Base-by-base conservation (phyloP, 768 basidiomycete species). In the Boletus sensibilis region DNA sequence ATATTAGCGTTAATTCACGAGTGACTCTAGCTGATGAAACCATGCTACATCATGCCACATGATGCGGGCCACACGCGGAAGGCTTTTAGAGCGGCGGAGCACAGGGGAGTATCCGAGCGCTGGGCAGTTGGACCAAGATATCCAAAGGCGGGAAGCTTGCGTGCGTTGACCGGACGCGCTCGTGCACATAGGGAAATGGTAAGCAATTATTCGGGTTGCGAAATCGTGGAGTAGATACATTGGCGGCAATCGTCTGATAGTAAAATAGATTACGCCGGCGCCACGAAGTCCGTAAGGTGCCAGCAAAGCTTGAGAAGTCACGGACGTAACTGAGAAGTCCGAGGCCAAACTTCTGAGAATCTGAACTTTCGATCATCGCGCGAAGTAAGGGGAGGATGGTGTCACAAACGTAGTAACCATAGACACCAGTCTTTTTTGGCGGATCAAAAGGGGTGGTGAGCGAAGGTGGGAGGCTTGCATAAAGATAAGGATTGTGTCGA, bases 301-400 rank as follows among this genome's bases (percentile, higher is more conserved):
- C 55, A 54, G 60, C 50, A 55, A 58, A 58, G 50, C 56, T 60
- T 48, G 34, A 65, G 71, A 71, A 70, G 71, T 57, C 59, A 70
- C 71, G 69, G 69, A 67, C 60, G 69, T 70, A 71, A 62, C 39
- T 50, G 53, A 63, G 40, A 70, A 73, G 69, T 73, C 69, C 69
- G 69, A 73, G 67, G 70, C 20, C 42, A 66, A 42, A 37, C 67
- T 66, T 70, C 64, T 65, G 68, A 59, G 70, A 64, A 70, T 65
- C 61, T 56, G 57, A 61, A 51, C 53, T 61, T 60, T 65, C 60
- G 67, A 66, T 63, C 47, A 64, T 60, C 64, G 56, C 59, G 59
- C 60, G 60, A 66, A 69, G 56, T 43, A 39, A 59, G 52, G 46
- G 43, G 52, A 49, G 54, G 44, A 27, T 27, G 39, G 49, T 50